A percentile compares a stretch with the other conserved stretches of the same genome.
Conservation (phyloP, 257 asterid genomes). For the Solanum pinnatisectum region DNA sequence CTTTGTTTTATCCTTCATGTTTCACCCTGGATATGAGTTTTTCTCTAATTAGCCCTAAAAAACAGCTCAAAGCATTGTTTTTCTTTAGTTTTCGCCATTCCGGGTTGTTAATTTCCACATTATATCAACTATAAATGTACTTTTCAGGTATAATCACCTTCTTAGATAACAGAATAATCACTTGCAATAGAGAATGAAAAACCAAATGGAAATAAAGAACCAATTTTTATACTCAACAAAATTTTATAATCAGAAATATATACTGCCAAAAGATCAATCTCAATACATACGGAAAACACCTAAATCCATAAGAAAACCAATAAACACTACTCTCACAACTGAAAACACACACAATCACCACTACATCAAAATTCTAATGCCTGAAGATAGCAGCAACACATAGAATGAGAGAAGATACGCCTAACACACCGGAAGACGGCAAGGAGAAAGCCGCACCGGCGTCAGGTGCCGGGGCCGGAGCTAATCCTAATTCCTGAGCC, state of each 20-base stretch:
- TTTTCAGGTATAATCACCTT: background rate
- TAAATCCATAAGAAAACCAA: background rate
- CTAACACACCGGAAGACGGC: conserved; percentile 6
- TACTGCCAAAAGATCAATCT: background rate
- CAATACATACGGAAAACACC: background rate
- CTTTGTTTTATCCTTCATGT: background rate
- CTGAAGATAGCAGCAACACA: conserved; percentile 9
- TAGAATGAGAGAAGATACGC: conserved; percentile 1
- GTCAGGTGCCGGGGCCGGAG: conserved; percentile 21
- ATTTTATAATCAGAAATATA: background rate
- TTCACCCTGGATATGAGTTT: background rate
- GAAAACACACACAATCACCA: background rate
- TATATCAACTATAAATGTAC: background rate
- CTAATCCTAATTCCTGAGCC: conserved; percentile 7
- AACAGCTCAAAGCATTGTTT: background rate
- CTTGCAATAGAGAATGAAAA: background rate
- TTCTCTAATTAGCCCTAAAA: background rate
- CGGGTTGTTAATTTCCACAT: background rate
- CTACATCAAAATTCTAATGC: background rate
- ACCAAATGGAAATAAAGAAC: background rate
- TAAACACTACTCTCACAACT: background rate
- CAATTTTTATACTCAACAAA: background rate
- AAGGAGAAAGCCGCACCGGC: conserved; percentile 19
- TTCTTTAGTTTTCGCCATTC: background rate
- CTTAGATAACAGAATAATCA: background rate